These are phyloP conservation scores for Thalia dealbata DNA, from an alignment of 176 grass and related monocot species.

Conservation along the genomic window DNA sequence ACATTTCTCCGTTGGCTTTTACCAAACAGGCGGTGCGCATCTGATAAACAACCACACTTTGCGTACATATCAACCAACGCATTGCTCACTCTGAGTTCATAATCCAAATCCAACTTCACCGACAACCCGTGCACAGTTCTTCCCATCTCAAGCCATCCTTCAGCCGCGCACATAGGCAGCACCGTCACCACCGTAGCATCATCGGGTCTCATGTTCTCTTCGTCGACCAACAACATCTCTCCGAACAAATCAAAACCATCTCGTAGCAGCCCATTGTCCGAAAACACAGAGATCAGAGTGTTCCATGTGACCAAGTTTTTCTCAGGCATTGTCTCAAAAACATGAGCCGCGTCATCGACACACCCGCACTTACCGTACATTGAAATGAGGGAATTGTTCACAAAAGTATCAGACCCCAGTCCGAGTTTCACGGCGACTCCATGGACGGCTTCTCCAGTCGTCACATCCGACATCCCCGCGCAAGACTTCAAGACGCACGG, in stretches of 20 bases:
- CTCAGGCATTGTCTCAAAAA: slow-evolving; percentile 30
- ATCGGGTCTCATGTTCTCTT: slow-evolving; percentile 25
- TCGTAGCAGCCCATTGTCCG: slow-evolving; percentile 22
- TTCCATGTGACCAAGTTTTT: slow-evolving; percentile 71
- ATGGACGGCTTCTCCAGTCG: slow-evolving; percentile 31
- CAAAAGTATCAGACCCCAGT: slow-evolving; percentile 29
- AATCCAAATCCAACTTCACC: slow-evolving; percentile 29
- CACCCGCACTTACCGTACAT: slow-evolving; percentile 50
- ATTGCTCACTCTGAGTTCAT: slow-evolving; percentile 34
- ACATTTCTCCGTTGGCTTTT: slow-evolving; percentile 9
- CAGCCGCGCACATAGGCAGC: slow-evolving; percentile 35
- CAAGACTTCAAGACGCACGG: slow-evolving; percentile 40
- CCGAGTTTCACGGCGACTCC: slow-evolving; percentile 37
- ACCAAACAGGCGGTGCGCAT: slow-evolving; percentile 30
- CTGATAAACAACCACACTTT: slow-evolving; percentile 31
- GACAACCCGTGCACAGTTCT: slow-evolving; percentile 35
- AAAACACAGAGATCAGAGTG: slow-evolving; percentile 41
- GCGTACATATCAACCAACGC: slow-evolving; percentile 50
- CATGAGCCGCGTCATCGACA: slow-evolving; percentile 24
- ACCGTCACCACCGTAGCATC: slow-evolving; percentile 50
- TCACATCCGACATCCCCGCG: slow-evolving; percentile 18
- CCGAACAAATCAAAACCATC: slow-evolving; percentile 33
- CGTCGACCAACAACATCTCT: slow-evolving; percentile 11
- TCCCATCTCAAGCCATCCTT: slow-evolving; percentile 26
- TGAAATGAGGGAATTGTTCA: slow-evolving; percentile 40